phyloP scores from a whole-genome alignment of 805 yeast species.

The Metschnikowia lunata region DNA sequence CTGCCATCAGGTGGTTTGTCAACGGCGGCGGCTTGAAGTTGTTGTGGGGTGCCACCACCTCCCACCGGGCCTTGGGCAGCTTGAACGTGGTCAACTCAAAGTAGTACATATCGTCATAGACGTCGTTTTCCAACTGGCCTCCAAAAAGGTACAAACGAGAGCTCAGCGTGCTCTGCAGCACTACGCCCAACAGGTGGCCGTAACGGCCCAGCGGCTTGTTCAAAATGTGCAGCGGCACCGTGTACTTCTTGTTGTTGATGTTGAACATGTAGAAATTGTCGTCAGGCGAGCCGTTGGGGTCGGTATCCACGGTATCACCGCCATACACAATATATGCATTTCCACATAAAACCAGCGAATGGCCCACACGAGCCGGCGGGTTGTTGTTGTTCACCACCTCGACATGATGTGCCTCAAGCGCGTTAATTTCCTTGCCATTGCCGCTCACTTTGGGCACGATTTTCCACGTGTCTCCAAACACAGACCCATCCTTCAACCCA shows the following conservation, averaged over 20 bases:
- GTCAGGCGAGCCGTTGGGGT: slow-evolving; percentile 72
- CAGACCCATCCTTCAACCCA: slow-evolving; percentile 87
- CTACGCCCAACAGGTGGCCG: slow-evolving; percentile 85
- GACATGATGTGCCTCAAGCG: slow-evolving; percentile 28
- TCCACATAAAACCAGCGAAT: slow-evolving; percentile 85
- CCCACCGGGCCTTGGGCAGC: slow-evolving; percentile 83
- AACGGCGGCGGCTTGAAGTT: slow-evolving; percentile 69
- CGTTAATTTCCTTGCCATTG: slow-evolving; percentile 18
- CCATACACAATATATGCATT: slow-evolving; percentile 94
- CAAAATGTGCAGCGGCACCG: slow-evolving; percentile 41
- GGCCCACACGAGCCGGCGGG: slow-evolving; percentile 97
- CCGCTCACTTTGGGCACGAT: slow-evolving; percentile 47
- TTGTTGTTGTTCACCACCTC: slow-evolving; percentile 63
- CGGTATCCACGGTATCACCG: slow-evolving; percentile 89
- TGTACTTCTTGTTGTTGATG: slow-evolving; percentile 43
- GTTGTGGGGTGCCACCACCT: slow-evolving; percentile 51
- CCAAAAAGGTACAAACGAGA: slow-evolving; percentile 79
- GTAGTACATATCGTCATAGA: slow-evolving; percentile 77
- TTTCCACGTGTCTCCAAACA: slow-evolving; percentile 94
- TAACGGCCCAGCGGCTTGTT: slow-evolving; percentile 85
- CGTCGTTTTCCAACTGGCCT: slow-evolving; percentile 84
- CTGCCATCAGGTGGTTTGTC: slow-evolving; percentile 85
- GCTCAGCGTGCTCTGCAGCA: slow-evolving; percentile 44
- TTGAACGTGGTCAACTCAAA: slow-evolving; percentile 86
- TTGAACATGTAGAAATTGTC: slow-evolving; percentile 84